Evolutionary conservation across 495 filamentous ascomycete genomes (phyloP), one percentile per base, ranked within the genome.

Genomic region (Penicillium turbatum): DNA sequence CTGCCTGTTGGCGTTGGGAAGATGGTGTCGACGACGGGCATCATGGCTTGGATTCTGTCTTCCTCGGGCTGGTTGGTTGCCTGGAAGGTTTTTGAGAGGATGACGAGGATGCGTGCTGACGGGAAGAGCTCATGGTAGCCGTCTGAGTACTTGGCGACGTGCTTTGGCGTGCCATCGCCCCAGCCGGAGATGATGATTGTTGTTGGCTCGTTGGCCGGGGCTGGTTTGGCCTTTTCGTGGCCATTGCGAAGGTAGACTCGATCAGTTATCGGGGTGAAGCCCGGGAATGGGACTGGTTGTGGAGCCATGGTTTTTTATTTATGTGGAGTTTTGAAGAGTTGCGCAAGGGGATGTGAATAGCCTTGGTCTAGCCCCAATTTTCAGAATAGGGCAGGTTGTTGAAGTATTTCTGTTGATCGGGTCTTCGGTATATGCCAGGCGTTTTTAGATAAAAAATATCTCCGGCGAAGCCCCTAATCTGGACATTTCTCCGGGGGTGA

Each of bases 91-190:
- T 71, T 66, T 9, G 72, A 76, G 51, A 81, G 68, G 36, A 79
- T 69, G 19, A 79, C 72, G 10, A 82, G 53, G 39, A 78, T 70
- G 2, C 70, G 63, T 11, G 76, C 61, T 7, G 54, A 54, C 0
- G 80, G 80, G 51, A 67, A 81, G 9, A 82, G 71, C n/a, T 67
- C 62, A 26, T 69, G 64, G 59, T 72, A 83, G 11, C 80, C 80
- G 17, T 76, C 74, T 21, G 72, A 68, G 51, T 82, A 83, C 56
- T 83, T 83, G 54, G 66, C 53, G n/a, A 82, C 64, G 55, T 80
- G 62, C 44, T 79, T 79, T 0, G 78, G 75, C 16, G 55, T 64
- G 17, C 73, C 78, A 51, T 83, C 79, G 48, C 80, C 80, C 80
- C 80, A 83, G 62, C 75, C 73, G 54, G 76, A 81, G 29, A 82